Conservation (phyloP, 2,329 filamentous ascomycete species). For the Monilinia polystroma region DNA sequence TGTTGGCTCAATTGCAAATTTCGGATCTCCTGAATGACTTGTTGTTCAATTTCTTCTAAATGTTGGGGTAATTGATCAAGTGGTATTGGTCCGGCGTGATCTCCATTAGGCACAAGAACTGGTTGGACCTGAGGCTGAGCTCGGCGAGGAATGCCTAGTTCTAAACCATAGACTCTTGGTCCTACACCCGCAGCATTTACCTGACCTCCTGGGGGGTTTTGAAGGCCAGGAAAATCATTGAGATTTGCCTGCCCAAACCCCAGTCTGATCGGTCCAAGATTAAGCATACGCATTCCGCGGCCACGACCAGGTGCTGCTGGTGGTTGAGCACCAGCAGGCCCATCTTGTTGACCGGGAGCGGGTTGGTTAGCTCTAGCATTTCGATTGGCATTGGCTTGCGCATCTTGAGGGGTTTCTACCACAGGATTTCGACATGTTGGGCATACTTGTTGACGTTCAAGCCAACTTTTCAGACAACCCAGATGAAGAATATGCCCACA, state of each 20-base stretch:
- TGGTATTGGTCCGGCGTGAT: slow-evolving; percentile 16
- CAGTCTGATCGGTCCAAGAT: slow-evolving; percentile 71
- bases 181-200: slow-evolving; percentile 35
- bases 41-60: slow-evolving; percentile 64
- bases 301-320: slow-evolving; percentile 39
- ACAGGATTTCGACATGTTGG: slow-evolving; percentile 90
- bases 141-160: slow-evolving; percentile 39
- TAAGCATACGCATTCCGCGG: slow-evolving; percentile 60
- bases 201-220: slow-evolving; percentile 45
- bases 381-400: slow-evolving; percentile 31
- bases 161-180: slow-evolving; percentile 40
- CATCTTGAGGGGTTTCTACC: slow-evolving; percentile 47
- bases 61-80: slow-evolving; percentile 53
- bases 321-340: slow-evolving; percentile 38
- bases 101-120: not conserved
- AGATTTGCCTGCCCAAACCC: slow-evolving; percentile 68
- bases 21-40: slow-evolving; percentile 66
- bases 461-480: slow-evolving; percentile 92
- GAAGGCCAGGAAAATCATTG: slow-evolving; percentile 64
- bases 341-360: slow-evolving; percentile 43
- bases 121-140: slow-evolving; percentile 31
- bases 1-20: slow-evolving; percentile 62
- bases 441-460: slow-evolving; percentile 95
- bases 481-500: slow-evolving; percentile 96
- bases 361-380: slow-evolving; percentile 29